Evolutionary conservation across 2,329 filamentous ascomycete genomes (phyloP), one percentile per base, ranked within the genome.

Genomic region (Dactylellina sp.): DNA sequence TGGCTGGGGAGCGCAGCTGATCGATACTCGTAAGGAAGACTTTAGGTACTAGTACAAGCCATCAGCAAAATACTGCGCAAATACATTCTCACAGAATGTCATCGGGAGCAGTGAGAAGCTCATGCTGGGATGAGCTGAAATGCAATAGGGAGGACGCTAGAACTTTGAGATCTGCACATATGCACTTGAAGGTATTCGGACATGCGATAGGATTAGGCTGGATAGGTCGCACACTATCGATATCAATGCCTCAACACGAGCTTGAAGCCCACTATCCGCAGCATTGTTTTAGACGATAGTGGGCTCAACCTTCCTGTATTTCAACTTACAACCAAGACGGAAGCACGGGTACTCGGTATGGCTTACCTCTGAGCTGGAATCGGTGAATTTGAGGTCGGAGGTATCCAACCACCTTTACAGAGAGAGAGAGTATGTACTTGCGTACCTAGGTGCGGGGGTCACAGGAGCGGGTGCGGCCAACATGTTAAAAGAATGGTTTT

Each of bases 251-350:
- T 11, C n/a, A 20, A 18, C 6, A 24, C 14, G 35, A 2, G 24
- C n/a, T n/a, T n/a, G n/a, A n/a, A n/a, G n/a, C n/a, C n/a, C n/a
- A n/a, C n/a, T n/a, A n/a, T n/a, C n/a, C n/a, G n/a, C n/a, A n/a
- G n/a, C n/a, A n/a, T n/a, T n/a, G n/a, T n/a, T 57, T 42, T 55
- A 47, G 28, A 40, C 40, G 22, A 14, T 40, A 42, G 20, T 40
- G 44, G 63, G 63, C 37, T 68, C 63, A 60, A 68, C 44, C 25
- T 66, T 60, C 63, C 55, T 28, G 14, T 46, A 46, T 53, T 25
- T 37, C 16, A 12, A 53, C 22, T 20, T 42, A 22, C 14, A 18
- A 25, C n/a, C 18, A 32, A 18, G 28, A 28, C 12, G 35, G 18
- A 37, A 47, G 53, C 28, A 46, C 20, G 52, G 35, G 18, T 6